Base-by-base conservation (phyloP, 2,329 filamentous ascomycete species). In the Orbilia brochopaga region DNA sequence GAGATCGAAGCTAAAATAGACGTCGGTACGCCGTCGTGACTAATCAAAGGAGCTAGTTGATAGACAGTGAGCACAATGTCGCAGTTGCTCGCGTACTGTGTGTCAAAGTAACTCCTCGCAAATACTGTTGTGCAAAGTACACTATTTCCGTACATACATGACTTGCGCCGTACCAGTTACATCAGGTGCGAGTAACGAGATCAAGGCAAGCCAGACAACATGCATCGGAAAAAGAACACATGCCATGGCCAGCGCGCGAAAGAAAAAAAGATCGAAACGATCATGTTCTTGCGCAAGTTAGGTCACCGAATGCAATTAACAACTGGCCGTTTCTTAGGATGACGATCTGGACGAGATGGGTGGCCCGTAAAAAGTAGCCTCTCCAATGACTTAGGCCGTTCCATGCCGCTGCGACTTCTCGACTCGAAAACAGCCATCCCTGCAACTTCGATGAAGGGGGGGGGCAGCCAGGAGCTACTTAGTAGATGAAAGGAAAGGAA, bases 321-420 rank as follows among this genome's bases (percentile, higher is more conserved):
- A 64, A 35, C 57, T 70, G 59, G 66, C 66, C 59, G 66, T 70
- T 70, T 63, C 66, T 52, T 54, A 52, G 48, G 48, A 63, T 64
- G 54, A 64, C 66, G 59, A 70, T 70, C 66, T 23, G 54, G 53
- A 57, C 55, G 58, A 69, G 52, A 66, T 66, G 64, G 56, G 58
- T 42, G 37, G 5, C 37, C 13, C 57, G n/a, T n/a, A n/a, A n/a
- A n/a, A n/a, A n/a, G n/a, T n/a, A n/a, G n/a, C n/a, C n/a, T n/a
- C n/a, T n/a, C n/a, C n/a, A n/a, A n/a, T n/a, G n/a, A n/a, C 53
- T 35, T 40, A 67, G 63, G 65, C 65, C 65, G 65, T 69, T 64
- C 66, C 59, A 63, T 70, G 59, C 59, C 53, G 58, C 32, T 64
- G 56, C 63, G 63, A 54, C 53, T 55, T 19, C 19, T 23, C 44